phyloP scores from a whole-genome alignment of 176 grass and related monocot species.

The Puccinellia tenuiflora region DNA sequence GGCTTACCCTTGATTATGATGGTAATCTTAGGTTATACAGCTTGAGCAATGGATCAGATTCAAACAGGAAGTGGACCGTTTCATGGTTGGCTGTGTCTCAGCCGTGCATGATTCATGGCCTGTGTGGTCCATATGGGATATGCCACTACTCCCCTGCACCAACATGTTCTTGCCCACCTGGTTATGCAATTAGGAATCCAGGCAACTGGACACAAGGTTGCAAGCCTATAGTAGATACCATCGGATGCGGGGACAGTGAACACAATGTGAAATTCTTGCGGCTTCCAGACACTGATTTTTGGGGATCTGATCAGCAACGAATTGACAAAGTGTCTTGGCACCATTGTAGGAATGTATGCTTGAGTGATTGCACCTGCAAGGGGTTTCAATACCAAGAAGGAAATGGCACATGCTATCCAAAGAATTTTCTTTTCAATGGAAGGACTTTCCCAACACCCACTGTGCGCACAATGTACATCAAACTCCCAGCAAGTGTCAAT shows the following conservation, averaged over 20 bases:
- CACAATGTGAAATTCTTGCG: constrained; percentile 4
- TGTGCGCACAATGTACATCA: constrained; percentile 47
- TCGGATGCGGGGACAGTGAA: background rate
- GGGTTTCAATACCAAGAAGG: constrained; percentile 43
- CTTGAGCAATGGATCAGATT: constrained; percentile 12
- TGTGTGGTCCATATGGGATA: constrained; percentile 35
- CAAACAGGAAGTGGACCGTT: constrained; percentile 6
- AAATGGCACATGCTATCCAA: constrained; percentile 46
- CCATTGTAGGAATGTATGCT: background rate
- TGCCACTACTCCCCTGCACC: constrained; percentile 36
- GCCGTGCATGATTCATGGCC: constrained; percentile 33
- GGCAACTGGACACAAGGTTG: constrained; percentile 41
- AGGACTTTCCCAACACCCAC: constrained; percentile 25
- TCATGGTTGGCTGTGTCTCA: constrained; percentile 33
- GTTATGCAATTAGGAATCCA: constrained; percentile 29
- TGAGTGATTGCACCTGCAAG: constrained; percentile 23
- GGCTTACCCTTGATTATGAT: constrained; percentile 28
- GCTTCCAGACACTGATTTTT: constrained; percentile 29
- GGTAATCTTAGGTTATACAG: constrained; percentile 41
- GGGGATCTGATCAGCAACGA: constrained; percentile 40
- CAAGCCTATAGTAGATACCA: background rate
- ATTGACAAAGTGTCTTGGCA: background rate
- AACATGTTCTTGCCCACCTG: constrained; percentile 39
- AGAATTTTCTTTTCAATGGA: constrained; percentile 38
- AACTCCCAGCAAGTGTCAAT: constrained; percentile 12